Base-by-base conservation (phyloP, 768 basidiomycete species). In the Calocera viscosa region DNA sequence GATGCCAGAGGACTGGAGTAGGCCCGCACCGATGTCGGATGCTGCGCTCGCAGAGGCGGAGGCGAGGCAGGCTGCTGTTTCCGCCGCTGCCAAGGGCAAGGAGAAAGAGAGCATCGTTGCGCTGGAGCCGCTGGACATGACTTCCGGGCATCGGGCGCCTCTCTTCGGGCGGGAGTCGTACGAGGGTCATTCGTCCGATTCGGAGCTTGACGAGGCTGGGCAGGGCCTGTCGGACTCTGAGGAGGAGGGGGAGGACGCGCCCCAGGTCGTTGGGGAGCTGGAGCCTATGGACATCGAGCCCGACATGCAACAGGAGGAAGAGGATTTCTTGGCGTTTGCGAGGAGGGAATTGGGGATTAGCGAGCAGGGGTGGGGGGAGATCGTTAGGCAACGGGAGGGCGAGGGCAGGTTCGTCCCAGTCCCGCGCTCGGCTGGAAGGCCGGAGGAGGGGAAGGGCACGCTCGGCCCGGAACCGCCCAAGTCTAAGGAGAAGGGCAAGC, bases 241-340 rank as follows among this genome's bases (percentile, higher is more conserved):
- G 35, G 82, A 78, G 22, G 78, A 74, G 17, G 69, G 63, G 43
- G 89, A 91, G 66, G 91, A 94, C 63, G 78, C 79, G n/a, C 91
- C 92, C 0, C 86, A 89, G 71, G 82, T 94, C 1, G 85, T 90
- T 1, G 90, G 87, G 17, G 89, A 93, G 30, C 5, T 47, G 43
- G 43, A 19, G 43, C 69, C 69, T 12, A 69, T 67, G 38, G 75
- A 75, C 24, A 77, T 92, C 2, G 93, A 94, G 71, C 82, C 94
- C 35, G 88, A 96, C 70, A 95, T 98, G 92, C 84, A 80, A 0
- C 88, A 91, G 71, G 96, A 99, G 76, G 84, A 91, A 76, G 92
- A 90, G 71, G 95, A 96, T 71, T 99, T 98, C 70, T 77, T 99
- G 33, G 89, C 92, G 76, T 99, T 99, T 76, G 90, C 96, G 14